These are phyloP conservation scores for Cryphonectria radicalis DNA, from an alignment of 2,329 filamentous ascomycete genomes.

Conservation along the genomic window DNA sequence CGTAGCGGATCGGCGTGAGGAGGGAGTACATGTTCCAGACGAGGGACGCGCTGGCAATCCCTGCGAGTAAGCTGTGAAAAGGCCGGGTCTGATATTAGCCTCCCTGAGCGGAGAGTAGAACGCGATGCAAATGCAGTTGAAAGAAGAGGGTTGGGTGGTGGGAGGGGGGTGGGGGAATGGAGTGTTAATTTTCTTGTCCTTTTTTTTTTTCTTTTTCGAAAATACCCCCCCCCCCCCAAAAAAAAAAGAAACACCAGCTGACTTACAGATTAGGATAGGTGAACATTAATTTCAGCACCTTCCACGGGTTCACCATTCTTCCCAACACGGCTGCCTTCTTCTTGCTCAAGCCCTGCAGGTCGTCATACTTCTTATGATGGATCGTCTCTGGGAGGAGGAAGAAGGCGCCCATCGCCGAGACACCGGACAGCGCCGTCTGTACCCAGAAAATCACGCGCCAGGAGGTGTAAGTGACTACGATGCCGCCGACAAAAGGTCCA, in stretches of 20 bases:
- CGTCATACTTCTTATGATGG: slow-evolving; percentile 58
- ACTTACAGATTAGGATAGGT: slow-evolving; percentile 59
- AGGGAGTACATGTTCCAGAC: slow-evolving; percentile 76
- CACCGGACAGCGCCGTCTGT: slow-evolving; percentile 64
- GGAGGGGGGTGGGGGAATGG: too few relatives aligned
- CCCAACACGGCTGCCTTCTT: slow-evolving; percentile 55
- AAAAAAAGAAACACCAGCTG: too few relatives aligned
- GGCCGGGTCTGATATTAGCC: background rate
- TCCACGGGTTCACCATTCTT: slow-evolving; percentile 63
- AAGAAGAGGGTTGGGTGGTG: too few relatives aligned
- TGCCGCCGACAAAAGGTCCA: slow-evolving; percentile 67
- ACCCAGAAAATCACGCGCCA: slow-evolving; percentile 76
- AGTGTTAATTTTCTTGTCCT: too few relatives aligned
- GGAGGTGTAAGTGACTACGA: slow-evolving; percentile 68
- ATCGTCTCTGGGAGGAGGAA: slow-evolving; percentile 72
- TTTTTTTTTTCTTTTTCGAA: background rate
- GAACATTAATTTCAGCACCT: slow-evolving; percentile 58
- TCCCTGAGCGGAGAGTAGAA: too few relatives aligned
- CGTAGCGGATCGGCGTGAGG: slow-evolving; percentile 70
- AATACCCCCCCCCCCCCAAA: too few relatives aligned
- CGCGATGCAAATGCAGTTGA: too few relatives aligned
- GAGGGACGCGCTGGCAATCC: slow-evolving; percentile 61
- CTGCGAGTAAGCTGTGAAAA: slow-evolving; percentile 48
- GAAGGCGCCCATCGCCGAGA: slow-evolving; percentile 58
- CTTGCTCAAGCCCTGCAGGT: slow-evolving; percentile 54